Evolutionary conservation across 2,329 filamentous ascomycete genomes (phyloP), one percentile per base, ranked within the genome.

Genomic region (Sporothrix phasma): DNA sequence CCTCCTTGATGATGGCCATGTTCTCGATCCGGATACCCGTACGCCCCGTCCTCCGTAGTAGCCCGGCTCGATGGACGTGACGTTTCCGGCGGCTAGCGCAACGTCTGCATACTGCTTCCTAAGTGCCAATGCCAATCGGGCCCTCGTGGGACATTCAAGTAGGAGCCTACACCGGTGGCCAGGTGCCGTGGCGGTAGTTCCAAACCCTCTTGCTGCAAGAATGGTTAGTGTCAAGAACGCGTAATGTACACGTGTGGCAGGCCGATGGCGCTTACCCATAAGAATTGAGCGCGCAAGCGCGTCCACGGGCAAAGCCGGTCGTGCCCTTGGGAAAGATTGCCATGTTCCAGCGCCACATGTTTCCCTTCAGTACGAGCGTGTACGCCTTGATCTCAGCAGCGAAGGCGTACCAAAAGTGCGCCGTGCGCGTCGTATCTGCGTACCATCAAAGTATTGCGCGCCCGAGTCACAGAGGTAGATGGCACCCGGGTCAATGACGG

Each of bases 11-110:
- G 80, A 97, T 88, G 68, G 96, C 85, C 71, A 99, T 86, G 74
- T 99, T 99, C 76, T 99, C 94, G 71, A 97, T 97, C 19, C 94
- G 88, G 69, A 99, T 94, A 19, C 94, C n/a, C 94, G 72, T 96
- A 99, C 45, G 86, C 86, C 56, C 92, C 93, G 71, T 99, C 94
- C 75, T 97, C n/a, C 92, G 74, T 99, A 99, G 77, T 92, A 99
- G 34, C 94, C 94, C 1, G 94, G 94, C 75, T 99, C 92, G 71
- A 97, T 92, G 1, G 93, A 97, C 62, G 97, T 85, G 46, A 99
- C 93, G 71, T 99, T 97, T 51, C 94, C 94, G n/a, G 90, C 82
- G 0, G 90, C 85, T 34, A 99, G 81, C 0, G 94, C 83, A 5
- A 97, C 92, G 73, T 99, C 94, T 0, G 90, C 88, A 73, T 93